A percentile compares a stretch with the other conserved stretches of the same genome.
Evolutionary conservation across 1,284 basidiomycete genomes (phyloP).

Genomic region (Phellinidium pouzarii): DNA sequence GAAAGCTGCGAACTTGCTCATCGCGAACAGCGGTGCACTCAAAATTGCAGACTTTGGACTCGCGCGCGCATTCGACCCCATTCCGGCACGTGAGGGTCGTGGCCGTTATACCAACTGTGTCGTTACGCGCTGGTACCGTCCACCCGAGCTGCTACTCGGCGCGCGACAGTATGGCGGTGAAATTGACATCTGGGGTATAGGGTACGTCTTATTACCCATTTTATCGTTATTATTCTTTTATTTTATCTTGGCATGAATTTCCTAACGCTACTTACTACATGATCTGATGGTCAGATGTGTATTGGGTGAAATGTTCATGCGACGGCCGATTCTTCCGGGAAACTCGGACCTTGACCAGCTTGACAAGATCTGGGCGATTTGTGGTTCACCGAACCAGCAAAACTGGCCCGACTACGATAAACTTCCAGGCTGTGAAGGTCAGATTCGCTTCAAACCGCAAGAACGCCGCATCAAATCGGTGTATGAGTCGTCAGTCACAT

Average conservation of each 20-base stretch:
- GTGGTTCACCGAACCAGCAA: slow-evolving; percentile 79
- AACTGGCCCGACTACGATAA: slow-evolving; percentile 78
- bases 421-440: slow-evolving; percentile 76
- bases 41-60: slow-evolving; percentile 97
- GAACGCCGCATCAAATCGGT: slow-evolving; percentile 45
- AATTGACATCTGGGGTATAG: slow-evolving; percentile 98
- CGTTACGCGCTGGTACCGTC: slow-evolving; percentile 98
- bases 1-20: slow-evolving; percentile 96
- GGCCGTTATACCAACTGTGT: slow-evolving; percentile 95
- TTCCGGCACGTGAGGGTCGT: slow-evolving; percentile 33
- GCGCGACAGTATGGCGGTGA: slow-evolving; percentile 87
- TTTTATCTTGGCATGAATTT: slow-evolving; percentile 28
- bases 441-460: slow-evolving; percentile 48
- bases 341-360: slow-evolving; percentile 87
- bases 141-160: slow-evolving; percentile 90
- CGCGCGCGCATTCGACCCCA: slow-evolving; percentile 69
- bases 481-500: slow-evolving; percentile 48
- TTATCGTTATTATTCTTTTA: slow-evolving; percentile 3
- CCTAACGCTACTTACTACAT: too few relatives aligned
- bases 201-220: slow-evolving; percentile 42
- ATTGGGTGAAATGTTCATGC: slow-evolving; percentile 91
- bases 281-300: slow-evolving; percentile 69
- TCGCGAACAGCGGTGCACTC: slow-evolving; percentile 77
- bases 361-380: slow-evolving; percentile 84
- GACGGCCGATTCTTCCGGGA: slow-evolving; percentile 84